These are phyloP conservation scores for Colletotrichum sp. DNA, from an alignment of 2,329 filamentous ascomycete species.

Conservation along the genomic window DNA sequence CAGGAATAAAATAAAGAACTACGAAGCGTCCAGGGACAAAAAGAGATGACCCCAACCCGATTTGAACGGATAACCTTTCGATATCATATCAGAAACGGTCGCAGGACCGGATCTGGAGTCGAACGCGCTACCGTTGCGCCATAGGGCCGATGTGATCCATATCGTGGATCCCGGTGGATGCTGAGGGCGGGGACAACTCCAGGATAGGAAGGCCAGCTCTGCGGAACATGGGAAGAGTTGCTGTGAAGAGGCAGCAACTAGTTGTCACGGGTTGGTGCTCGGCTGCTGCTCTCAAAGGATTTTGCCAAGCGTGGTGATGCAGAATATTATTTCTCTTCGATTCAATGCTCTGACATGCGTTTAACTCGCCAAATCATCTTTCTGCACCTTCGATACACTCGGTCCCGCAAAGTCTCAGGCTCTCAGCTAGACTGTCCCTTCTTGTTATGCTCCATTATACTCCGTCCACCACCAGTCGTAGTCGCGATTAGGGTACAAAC, in stretches of 20 bases:
- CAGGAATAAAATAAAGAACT: background rate
- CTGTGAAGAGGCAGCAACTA: background rate
- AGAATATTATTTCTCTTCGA: background rate
- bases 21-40: background rate
- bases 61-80: slow-evolving; percentile 13
- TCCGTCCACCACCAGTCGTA: background rate
- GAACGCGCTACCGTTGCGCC: slow-evolving; percentile 17
- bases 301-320: background rate
- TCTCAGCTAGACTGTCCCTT: background rate
- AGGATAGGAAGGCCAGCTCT: background rate
- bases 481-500: rapidly evolving
- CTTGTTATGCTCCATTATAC: background rate
- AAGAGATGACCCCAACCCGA: background rate
- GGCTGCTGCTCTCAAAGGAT: background rate
- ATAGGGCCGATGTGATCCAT: background rate
- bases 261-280: background rate
- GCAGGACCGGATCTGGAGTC: background rate
- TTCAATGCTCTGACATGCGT: background rate
- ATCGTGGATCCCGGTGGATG: background rate
- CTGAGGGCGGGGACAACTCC: background rate
- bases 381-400: background rate
- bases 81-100: background rate
- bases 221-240: background rate
- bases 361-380: background rate
- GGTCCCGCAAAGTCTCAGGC: rapidly evolving